Base-by-base conservation (phyloP, 768 basidiomycete species). In the Tylopilus sp. region DNA sequence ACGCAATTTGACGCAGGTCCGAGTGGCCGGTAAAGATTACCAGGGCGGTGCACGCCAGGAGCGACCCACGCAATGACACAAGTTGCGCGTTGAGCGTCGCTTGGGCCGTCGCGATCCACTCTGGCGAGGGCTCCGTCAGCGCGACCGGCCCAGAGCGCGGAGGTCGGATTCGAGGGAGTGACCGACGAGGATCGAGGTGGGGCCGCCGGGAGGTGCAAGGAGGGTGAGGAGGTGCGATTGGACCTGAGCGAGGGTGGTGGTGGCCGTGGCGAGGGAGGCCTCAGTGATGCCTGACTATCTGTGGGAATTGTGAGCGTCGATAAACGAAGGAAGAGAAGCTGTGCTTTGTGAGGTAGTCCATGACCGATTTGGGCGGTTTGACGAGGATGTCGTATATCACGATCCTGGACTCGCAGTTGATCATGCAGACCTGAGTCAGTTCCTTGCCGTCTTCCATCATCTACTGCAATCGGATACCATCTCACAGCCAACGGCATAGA, bases 161-260 rank as follows among this genome's bases (percentile, higher is more conserved):
- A 99, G 80, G 64, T 99, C 96, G 16, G 90, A 94, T 74, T 98
- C 95, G 46, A 98, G 84, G 6, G 94, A 98, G 68, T 99, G 96
- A 1, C 96, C 96, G 16, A 98, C 74, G 21, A 99, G 85, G 62
- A 97, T 87, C 16, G 88, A 84, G 0, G 82, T 86, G 0, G 73
- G 83, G 53, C 72, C 51, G 2, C 69, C 55, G 55, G 72, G 64
- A 36, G 81, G 74, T 28, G 84, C 81, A 43, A 91, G 80, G 24
- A 90, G 69, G 8, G 77, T 71, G 46, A 91, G 71, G 28, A 96
- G 66, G 48, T 85, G 79, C 0, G 75, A 61, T 71, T 98, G 96
- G 9, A 96, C 87, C 59, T 92, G 76, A 0, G 82, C 69, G 14
- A 94, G 80, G 0, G 90, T 90, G 0, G 90, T 93, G 0, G 84